Conservation (phyloP, 169 alveolate genomes). For the Plasmodium malariae region DNA sequence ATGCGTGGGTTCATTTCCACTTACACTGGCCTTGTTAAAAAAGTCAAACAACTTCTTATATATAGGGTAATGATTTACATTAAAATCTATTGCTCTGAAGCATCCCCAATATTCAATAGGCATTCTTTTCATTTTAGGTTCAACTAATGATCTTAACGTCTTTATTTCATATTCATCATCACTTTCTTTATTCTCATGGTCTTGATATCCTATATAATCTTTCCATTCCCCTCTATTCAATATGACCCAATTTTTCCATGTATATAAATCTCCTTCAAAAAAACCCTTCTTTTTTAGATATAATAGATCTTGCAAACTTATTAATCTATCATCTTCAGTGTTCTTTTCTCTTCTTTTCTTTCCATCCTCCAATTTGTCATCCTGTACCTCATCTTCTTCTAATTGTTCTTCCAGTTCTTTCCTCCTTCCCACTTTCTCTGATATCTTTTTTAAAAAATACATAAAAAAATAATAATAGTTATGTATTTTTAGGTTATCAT, state of each 20-base stretch:
- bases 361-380: too few species aligned
- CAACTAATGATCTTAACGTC: slow-evolving; percentile 73
- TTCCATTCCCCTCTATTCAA: slow-evolving; percentile 81
- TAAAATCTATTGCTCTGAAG: slow-evolving; percentile 82
- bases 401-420: too few species aligned
- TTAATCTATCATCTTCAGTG: slow-evolving; percentile 15
- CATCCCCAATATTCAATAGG: slow-evolving; percentile 88
- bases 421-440: background rate
- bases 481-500: slow-evolving; percentile 70
- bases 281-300: slow-evolving; percentile 80
- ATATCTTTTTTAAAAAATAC: slow-evolving; percentile 41
- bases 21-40: slow-evolving; percentile 77
- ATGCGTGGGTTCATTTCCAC: slow-evolving; percentile 78
- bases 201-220: slow-evolving; percentile 29
- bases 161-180: slow-evolving; percentile 77
- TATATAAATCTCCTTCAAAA: slow-evolving; percentile 81
- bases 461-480: slow-evolving; percentile 71
- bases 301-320: slow-evolving; percentile 54
- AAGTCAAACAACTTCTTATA: slow-evolving; percentile 79
- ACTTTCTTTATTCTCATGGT: background rate
- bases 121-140: slow-evolving; percentile 81
- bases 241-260: slow-evolving; percentile 86
- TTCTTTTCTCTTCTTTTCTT: slow-evolving; percentile 14
- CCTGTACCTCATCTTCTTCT: too few species aligned
- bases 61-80: slow-evolving; percentile 66